Conservation (phyloP, 805 yeast species). For the Saccharomycopsis fodiens region DNA sequence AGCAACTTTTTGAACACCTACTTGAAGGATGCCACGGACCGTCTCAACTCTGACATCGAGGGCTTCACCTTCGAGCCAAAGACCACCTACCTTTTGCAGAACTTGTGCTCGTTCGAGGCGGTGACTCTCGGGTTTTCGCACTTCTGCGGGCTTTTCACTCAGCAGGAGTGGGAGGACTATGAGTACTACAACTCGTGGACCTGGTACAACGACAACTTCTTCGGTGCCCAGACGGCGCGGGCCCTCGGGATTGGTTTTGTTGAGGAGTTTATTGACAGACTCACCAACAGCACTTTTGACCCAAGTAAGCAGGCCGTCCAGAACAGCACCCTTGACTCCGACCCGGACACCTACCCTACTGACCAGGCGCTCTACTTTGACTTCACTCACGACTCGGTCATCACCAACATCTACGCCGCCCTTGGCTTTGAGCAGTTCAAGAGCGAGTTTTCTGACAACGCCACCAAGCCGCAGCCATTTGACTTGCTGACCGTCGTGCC, state of each 20-base stretch:
- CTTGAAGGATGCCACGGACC: slow-evolving; percentile 43
- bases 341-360: slow-evolving; percentile 29
- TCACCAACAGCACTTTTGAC: slow-evolving; percentile 41
- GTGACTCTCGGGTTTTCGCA: slow-evolving; percentile 61
- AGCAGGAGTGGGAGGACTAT: slow-evolving; percentile 55
- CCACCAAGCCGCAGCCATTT: slow-evolving; percentile 9
- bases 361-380: slow-evolving; percentile 54
- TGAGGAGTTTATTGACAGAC: slow-evolving; percentile 31
- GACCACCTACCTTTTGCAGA: slow-evolving; percentile 47
- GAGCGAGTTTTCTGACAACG: slow-evolving; percentile 13
- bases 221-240: slow-evolving; percentile 51
- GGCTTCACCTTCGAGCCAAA: slow-evolving; percentile 41
- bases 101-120: slow-evolving; percentile 70
- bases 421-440: slow-evolving; percentile 38
- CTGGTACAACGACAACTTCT: slow-evolving; percentile 58
- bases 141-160: slow-evolving; percentile 61
- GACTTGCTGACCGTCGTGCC: slow-evolving; percentile 20
- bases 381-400: slow-evolving; percentile 70
- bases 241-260: slow-evolving; percentile 57
- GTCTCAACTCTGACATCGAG: slow-evolving; percentile 49
- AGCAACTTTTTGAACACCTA: slow-evolving; percentile 26
- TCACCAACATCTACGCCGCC: slow-evolving; percentile 55
- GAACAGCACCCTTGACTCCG: slow-evolving; percentile 33
- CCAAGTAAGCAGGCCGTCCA: slow-evolving; percentile 40
- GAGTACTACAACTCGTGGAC: slow-evolving; percentile 55